Evolutionary conservation across 441 rosid species (phyloP).

Genomic region (Euphorbia celastroides): DNA sequence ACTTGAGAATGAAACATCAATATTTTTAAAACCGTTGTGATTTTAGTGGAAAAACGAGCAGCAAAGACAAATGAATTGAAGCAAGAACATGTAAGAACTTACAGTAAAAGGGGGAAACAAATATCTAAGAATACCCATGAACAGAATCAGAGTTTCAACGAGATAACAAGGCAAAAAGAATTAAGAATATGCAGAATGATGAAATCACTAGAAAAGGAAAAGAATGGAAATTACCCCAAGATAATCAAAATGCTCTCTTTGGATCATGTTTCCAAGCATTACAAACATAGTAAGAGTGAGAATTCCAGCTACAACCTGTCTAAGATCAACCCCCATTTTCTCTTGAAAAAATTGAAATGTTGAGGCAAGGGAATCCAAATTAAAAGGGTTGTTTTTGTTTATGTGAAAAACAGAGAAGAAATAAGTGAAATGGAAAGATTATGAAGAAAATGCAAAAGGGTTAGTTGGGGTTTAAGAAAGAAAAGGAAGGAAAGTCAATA

Average conservation of each 20-base stretch:
- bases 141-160: not conserved
- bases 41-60: no score
- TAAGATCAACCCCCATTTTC: constrained; percentile 86
- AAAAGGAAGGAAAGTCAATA: not conserved
- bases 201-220: not conserved
- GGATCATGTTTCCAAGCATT: constrained; percentile 95
- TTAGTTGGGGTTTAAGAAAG: not conserved
- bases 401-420: not conserved
- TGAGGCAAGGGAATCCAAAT: not conserved
- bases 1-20: constrained; percentile 4
- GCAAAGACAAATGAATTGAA: not conserved
- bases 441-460: not conserved
- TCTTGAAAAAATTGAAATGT: not conserved
- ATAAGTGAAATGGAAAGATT: not conserved
- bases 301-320: constrained; percentile 92
- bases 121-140: constrained; percentile 8
- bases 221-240: constrained; percentile 39
- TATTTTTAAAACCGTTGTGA: no score
- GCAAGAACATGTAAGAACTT: constrained; percentile 10
- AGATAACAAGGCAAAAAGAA: not conserved
- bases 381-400: not conserved
- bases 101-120: not conserved
- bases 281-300: constrained; percentile 94
- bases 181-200: not conserved
- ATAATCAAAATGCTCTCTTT: constrained; percentile 81